Conservation (phyloP, 2,329 filamentous ascomycete species). For the Trichoderma harzianum region DNA sequence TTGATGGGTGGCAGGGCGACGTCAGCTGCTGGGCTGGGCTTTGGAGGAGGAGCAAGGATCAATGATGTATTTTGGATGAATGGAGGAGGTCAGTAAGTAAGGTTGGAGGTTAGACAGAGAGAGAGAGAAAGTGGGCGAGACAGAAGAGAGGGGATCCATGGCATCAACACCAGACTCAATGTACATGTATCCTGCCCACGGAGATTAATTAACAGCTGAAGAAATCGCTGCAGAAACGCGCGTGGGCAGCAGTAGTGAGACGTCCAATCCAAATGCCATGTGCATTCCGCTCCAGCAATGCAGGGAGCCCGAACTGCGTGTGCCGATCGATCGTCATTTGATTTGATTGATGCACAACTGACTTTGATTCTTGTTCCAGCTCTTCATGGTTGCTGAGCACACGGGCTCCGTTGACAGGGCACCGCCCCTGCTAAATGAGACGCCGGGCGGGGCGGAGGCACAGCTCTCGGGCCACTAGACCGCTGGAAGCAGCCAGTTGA, state of each 20-base stretch:
- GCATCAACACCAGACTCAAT: neutral
- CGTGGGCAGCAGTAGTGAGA: neutral
- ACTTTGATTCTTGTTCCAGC: neutral
- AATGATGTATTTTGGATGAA: neutral
- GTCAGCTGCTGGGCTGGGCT: conserved; percentile 13
- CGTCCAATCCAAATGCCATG: neutral
- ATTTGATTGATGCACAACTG: neutral
- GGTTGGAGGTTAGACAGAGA: neutral
- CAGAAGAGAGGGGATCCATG: neutral
- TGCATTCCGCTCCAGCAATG: conserved; percentile 11
- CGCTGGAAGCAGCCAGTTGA: neutral
- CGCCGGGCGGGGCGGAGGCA: conserved; percentile 15
- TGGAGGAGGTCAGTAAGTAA: neutral
- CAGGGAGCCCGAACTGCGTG: neutral
- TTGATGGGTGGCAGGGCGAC: conserved; percentile 14
- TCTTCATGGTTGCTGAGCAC: neutral
- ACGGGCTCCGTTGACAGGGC: conserved; percentile 5
- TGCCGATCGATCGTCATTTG: conserved; percentile 11
- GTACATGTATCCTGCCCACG: too few relatives aligned
- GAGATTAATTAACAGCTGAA: too few relatives aligned
- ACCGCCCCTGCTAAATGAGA: conserved; percentile 14
- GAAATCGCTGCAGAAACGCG: neutral
- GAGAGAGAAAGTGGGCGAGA: neutral
- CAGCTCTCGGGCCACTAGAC: conserved; percentile 8
- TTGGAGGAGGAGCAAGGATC: neutral